These are phyloP conservation scores for Talaromyces ruber DNA, from an alignment of 495 filamentous ascomycete species.

Conservation along the genomic window DNA sequence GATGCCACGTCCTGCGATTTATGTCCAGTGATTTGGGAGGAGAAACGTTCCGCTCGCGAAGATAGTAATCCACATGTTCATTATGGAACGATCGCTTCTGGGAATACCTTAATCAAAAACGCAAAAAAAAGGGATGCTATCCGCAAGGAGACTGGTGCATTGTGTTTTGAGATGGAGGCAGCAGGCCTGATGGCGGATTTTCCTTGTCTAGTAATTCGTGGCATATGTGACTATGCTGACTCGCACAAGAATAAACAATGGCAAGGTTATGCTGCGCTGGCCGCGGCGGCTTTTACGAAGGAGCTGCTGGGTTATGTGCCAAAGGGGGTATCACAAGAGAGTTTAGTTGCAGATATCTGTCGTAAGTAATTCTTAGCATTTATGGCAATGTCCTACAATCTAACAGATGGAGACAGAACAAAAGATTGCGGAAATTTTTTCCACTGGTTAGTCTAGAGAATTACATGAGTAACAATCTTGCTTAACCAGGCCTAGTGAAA, in stretches of 20 bases:
- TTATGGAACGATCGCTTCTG: conserved; percentile 30
- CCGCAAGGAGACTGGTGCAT: conserved; percentile 16
- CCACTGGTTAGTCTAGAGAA: too few relatives aligned
- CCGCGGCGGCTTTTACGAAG: conserved; percentile 21
- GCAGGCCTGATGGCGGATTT: too few relatives aligned
- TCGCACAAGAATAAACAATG: conserved; percentile 28
- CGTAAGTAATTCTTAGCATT: background rate
- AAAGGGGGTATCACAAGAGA: background rate
- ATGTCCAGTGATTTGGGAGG: conserved; percentile 11
- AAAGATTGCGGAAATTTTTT: too few relatives aligned
- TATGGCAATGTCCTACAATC: too few relatives aligned
- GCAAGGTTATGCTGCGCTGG: conserved; percentile 24
- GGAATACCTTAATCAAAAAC: conserved; percentile 25
- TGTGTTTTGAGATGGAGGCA: conserved; percentile 25
- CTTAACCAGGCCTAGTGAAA: background rate
- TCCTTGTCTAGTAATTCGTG: conserved; percentile 23
- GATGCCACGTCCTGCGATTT: conserved; percentile 9
- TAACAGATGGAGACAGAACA: too few relatives aligned
- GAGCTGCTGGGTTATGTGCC: conserved; percentile 12
- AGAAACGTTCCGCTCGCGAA: conserved; percentile 4
- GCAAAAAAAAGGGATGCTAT: conserved; percentile 20
- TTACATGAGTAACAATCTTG: background rate
- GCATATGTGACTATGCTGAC: conserved; percentile 29
- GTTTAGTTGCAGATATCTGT: background rate
- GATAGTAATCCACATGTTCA: conserved; percentile 11